Conservation (phyloP, 768 basidiomycete genomes). For the Leccinum incarnatum region DNA sequence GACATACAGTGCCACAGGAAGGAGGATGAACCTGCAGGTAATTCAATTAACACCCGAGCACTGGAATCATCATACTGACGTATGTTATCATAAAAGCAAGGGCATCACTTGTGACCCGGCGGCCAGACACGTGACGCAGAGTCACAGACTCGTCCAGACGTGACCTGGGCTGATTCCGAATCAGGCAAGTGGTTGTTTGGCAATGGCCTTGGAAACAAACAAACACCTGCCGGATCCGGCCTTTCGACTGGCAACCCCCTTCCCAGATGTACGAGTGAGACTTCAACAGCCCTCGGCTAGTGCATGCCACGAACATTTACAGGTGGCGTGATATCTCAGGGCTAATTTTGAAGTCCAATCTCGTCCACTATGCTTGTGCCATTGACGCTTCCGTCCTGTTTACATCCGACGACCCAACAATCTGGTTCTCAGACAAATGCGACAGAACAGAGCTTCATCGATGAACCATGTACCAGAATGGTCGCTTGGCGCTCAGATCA, state of each 20-base stretch:
- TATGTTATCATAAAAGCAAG: background rate
- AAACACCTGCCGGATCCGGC: conserved; percentile 21
- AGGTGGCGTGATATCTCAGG: background rate
- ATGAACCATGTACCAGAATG: conserved; percentile 19
- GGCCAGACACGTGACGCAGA: background rate
- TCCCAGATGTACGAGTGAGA: conserved; percentile 5
- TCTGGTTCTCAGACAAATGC: conserved; percentile 7
- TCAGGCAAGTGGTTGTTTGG: conserved; percentile 21
- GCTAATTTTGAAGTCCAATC: background rate
- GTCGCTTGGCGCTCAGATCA: conserved; percentile 16
- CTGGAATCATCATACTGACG: background rate
- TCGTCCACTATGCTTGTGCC: conserved; percentile 25
- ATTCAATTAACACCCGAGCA: background rate
- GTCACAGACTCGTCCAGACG: background rate
- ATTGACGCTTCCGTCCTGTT: conserved; percentile 21
- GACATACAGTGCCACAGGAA: conserved; percentile 6
- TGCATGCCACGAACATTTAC: conserved; percentile 7
- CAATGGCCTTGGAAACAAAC: conserved; percentile 31
- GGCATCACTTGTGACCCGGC: background rate
- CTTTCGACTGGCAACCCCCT: background rate
- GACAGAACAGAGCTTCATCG: conserved; percentile 25
- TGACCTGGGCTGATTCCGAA: background rate
- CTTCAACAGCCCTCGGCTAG: background rate
- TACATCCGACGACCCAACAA: conserved; percentile 8
- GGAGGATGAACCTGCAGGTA: background rate